A percentile compares a stretch with the other conserved stretches of the same genome.
These are phyloP conservation scores for Arabidopsis arenosa DNA, from an alignment of 345 rosid species.

Conservation along the genomic window DNA sequence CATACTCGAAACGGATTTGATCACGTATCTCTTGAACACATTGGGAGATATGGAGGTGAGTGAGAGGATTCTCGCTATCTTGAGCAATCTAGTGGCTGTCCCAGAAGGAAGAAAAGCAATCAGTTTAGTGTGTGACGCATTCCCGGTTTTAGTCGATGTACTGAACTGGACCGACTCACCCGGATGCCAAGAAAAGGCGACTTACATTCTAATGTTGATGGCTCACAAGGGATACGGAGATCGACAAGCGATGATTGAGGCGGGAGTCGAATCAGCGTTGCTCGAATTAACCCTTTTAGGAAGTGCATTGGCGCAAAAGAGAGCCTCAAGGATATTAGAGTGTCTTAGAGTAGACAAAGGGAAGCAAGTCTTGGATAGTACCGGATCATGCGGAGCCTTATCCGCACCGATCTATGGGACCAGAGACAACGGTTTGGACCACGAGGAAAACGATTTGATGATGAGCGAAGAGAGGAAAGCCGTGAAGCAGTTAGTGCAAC, in stretches of 20 bases:
- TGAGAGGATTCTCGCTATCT: conserved; percentile 79
- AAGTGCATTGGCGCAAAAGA: conserved; percentile 87
- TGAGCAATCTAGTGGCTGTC: conserved; percentile 77
- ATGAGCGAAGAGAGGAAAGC: conserved; percentile 99
- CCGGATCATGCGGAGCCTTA: conserved; percentile 61
- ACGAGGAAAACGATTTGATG: conserved; percentile 66
- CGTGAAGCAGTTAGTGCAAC: conserved; percentile 91
- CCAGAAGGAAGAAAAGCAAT: conserved; percentile 88
- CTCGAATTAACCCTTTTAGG: conserved; percentile 92
- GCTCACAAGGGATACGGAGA: conserved; percentile 88
- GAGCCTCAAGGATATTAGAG: conserved; percentile 93
- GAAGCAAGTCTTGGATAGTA: conserved; percentile 74
- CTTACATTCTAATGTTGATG: conserved; percentile 89
- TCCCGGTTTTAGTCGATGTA: conserved; percentile 79
- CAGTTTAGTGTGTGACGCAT: conserved; percentile 61
- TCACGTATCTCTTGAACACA: conserved; percentile 58
- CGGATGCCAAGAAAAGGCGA: conserved; percentile 88
- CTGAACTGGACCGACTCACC: conserved; percentile 94
- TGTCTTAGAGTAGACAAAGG: conserved; percentile 84
- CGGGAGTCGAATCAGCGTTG: conserved; percentile 77
- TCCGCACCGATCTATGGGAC: conserved; percentile 91
- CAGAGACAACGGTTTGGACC: conserved; percentile 47
- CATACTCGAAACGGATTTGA: conserved; percentile 66
- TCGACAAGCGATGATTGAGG: conserved; percentile 91
- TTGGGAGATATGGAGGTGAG: conserved; percentile 94